phyloP scores from a whole-genome alignment of 192 early-diverging fungal genomes.

The Backusella liffmaniae region DNA sequence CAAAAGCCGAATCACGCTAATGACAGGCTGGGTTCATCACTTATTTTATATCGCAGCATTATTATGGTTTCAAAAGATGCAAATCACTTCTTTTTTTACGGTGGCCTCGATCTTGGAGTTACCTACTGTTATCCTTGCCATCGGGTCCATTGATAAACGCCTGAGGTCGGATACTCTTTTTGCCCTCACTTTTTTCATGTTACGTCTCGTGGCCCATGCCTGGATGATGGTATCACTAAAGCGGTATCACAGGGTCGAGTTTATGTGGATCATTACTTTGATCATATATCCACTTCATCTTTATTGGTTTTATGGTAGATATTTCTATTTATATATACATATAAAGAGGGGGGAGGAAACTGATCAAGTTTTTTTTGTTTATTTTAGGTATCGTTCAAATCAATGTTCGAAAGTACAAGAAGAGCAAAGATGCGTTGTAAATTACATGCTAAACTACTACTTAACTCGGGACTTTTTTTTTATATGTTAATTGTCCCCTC shows the following conservation, averaged over 20 bases:
- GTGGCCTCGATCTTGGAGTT: conserved; percentile 54
- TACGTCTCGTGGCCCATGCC: conserved; percentile 52
- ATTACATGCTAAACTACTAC: neutral
- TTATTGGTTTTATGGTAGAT: conserved; percentile 48
- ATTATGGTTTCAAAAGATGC: conserved; percentile 13
- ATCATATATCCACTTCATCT: conserved; percentile 47
- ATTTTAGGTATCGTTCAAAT: neutral
- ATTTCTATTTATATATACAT: neutral
- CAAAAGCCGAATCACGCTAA: conserved; percentile 39
- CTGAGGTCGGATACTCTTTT: conserved; percentile 54
- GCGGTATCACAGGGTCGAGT: conserved; percentile 30
- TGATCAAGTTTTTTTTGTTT: neutral
- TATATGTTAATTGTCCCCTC: neutral
- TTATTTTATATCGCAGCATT: conserved; percentile 46
- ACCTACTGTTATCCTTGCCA: conserved; percentile 54
- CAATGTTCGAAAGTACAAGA: neutral
- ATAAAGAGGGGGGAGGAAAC: neutral
- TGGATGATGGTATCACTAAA: conserved; percentile 42
- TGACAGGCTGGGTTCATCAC: conserved; percentile 64
- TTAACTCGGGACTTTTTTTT: neutral
- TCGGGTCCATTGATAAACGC: conserved; percentile 43
- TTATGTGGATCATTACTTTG: conserved; percentile 42
- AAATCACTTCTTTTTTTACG: conserved; percentile 40
- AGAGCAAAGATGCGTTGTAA: neutral
- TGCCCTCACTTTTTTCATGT: conserved; percentile 49